Percentiles rank a stretch among this genome's conserved stretches.
Evolutionary conservation across 352 stramenopile species (phyloP).

Genomic region (Pythium chondricola): DNA sequence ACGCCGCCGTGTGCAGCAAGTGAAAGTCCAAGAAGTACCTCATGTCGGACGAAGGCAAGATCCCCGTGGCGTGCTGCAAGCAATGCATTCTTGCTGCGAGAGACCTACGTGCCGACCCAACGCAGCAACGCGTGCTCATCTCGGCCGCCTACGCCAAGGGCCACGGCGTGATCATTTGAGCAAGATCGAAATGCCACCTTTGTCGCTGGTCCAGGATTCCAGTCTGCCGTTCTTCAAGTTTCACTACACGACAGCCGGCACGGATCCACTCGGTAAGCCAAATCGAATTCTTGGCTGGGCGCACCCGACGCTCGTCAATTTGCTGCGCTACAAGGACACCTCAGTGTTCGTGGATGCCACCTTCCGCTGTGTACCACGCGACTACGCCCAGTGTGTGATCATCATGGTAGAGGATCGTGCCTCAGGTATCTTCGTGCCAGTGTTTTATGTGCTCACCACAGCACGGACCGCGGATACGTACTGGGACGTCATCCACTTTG

Average conservation of each 20-base stretch:
- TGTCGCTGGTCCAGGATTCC: too few relatives aligned
- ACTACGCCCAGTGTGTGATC: background rate
- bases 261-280: too few relatives aligned
- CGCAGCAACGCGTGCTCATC: slow-evolving; percentile 7
- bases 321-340: background rate
- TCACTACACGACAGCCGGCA: too few relatives aligned
- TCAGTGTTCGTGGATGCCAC: background rate
- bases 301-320: background rate
- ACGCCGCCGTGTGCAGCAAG: slow-evolving; percentile 5
- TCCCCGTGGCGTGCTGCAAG: slow-evolving; percentile 17
- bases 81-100: slow-evolving; percentile 17
- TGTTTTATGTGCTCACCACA: background rate
- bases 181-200: too few relatives aligned
- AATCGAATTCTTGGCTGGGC: background rate
- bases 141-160: slow-evolving; percentile 8
- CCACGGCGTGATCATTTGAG: slow-evolving; percentile 11
- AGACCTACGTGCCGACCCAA: slow-evolving; percentile 5
- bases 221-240: too few relatives aligned
- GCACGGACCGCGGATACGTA: background rate
- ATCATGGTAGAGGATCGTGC: background rate
- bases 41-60: slow-evolving; percentile 14
- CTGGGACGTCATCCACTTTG: background rate
- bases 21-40: slow-evolving; percentile 12
- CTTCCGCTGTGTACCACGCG: background rate
- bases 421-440: background rate